Evolutionary conservation across 2,329 filamentous ascomycete genomes (phyloP).

Genomic region (Talaromyces sp.): DNA sequence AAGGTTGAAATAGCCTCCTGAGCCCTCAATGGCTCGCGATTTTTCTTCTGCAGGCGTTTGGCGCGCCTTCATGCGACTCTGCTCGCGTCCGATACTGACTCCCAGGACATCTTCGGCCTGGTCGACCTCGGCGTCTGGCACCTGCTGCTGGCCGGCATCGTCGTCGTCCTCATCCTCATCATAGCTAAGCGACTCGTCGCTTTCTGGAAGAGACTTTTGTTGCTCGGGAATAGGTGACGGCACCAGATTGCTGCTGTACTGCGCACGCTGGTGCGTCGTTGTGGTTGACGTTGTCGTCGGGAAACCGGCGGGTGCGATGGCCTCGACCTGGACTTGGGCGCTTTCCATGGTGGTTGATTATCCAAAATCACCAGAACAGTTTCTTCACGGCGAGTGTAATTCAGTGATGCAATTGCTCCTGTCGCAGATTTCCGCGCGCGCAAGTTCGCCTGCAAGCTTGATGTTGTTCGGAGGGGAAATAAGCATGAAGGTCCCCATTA

Average conservation of each 20-base stretch:
- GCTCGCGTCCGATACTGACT: slow-evolving; percentile 54
- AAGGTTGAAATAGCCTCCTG: slow-evolving; percentile 44
- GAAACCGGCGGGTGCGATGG: neutral
- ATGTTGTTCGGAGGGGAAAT: neutral
- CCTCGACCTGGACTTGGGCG: neutral
- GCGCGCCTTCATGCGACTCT: slow-evolving; percentile 53
- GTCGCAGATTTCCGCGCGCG: neutral
- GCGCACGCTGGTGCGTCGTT: neutral
- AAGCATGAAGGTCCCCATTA: neutral
- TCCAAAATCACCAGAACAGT: neutral
- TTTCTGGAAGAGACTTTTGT: neutral
- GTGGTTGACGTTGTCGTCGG: slow-evolving; percentile 2
- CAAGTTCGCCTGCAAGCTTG: neutral
- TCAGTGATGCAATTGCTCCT: neutral
- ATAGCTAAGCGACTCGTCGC: neutral
- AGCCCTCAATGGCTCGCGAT: slow-evolving; percentile 49
- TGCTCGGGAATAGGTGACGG: neutral
- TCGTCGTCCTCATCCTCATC: neutral
- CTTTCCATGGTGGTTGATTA: neutral
- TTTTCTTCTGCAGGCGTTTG: slow-evolving; percentile 56
- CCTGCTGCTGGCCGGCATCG: neutral
- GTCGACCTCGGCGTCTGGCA: slow-evolving; percentile 24
- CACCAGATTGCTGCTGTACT: neutral
- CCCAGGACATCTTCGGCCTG: slow-evolving; percentile 45
- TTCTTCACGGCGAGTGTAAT: neutral